phyloP scores from a whole-genome alignment of 371 early-diverging fungal species.

The Synchytrium microbalum region DNA sequence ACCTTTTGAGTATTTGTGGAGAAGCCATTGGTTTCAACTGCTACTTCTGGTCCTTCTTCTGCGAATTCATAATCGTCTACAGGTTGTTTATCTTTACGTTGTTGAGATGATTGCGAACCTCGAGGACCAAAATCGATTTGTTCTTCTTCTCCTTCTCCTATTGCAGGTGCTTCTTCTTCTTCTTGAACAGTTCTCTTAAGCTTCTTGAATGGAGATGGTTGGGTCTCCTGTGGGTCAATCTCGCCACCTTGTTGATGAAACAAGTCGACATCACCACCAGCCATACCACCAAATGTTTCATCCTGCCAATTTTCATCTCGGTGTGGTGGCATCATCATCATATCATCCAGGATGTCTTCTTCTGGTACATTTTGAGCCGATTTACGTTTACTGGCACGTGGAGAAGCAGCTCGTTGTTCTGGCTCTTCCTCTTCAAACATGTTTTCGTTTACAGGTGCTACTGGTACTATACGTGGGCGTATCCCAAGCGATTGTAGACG shows the following conservation, averaged over 20 bases:
- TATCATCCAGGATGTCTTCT: too few species aligned
- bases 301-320: background rate
- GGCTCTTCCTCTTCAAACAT: background rate
- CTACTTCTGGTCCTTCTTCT: background rate
- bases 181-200: constrained; percentile 1
- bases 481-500: background rate
- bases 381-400: background rate
- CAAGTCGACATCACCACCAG: background rate
- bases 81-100: too few species aligned
- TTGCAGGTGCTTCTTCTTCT: constrained; percentile 1
- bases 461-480: background rate
- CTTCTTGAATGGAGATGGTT: background rate
- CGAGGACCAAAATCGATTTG: background rate
- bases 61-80: background rate
- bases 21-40: constrained; percentile 10
- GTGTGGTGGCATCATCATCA: background rate
- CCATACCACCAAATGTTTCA: too few species aligned
- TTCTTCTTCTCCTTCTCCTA: constrained; percentile 7
- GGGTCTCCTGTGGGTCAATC: too few species aligned
- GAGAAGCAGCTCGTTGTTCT: background rate
- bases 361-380: background rate
- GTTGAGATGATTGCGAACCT: background rate
- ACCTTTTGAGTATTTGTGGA: constrained; percentile 17
- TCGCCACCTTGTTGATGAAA: too few species aligned
- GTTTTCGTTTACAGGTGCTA: background rate